Evolutionary conservation across 306 rosid genomes (phyloP).

Genomic region (Prunus mongolica): DNA sequence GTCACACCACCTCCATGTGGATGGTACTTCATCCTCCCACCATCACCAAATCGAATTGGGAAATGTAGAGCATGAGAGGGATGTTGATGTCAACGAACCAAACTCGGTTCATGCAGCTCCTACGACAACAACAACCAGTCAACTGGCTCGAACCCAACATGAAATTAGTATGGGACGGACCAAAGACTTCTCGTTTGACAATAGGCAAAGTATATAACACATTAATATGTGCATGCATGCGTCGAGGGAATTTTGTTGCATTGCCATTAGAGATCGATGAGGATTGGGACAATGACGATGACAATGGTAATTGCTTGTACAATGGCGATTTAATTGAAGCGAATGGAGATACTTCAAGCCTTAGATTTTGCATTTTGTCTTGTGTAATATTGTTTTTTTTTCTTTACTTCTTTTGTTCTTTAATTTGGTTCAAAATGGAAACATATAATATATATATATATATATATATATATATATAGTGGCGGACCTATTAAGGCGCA

Average conservation of each 20-base stretch:
- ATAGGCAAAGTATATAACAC: conserved; percentile 8
- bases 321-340: neutral
- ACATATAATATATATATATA: neutral
- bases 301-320: neutral
- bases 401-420: neutral
- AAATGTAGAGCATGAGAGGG: neutral
- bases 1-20: conserved; percentile 20
- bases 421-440: neutral
- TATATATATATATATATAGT: neutral
- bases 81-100: conserved; percentile 8
- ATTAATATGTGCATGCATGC: neutral
- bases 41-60: conserved; percentile 33
- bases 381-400: neutral
- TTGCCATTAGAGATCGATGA: neutral
- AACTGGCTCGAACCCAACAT: conserved; percentile 9
- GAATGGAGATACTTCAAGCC: neutral
- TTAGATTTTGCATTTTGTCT: neutral
- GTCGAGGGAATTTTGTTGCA: neutral
- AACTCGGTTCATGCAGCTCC: neutral
- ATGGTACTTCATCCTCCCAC: conserved; percentile 23
- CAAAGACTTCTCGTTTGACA: conserved; percentile 63
- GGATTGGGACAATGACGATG: neutral
- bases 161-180: conserved; percentile 22
- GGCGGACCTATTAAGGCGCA: no score
- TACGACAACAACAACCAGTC: no score